Conservation (phyloP, 495 filamentous ascomycete genomes). For the Xylaria cubensis region DNA sequence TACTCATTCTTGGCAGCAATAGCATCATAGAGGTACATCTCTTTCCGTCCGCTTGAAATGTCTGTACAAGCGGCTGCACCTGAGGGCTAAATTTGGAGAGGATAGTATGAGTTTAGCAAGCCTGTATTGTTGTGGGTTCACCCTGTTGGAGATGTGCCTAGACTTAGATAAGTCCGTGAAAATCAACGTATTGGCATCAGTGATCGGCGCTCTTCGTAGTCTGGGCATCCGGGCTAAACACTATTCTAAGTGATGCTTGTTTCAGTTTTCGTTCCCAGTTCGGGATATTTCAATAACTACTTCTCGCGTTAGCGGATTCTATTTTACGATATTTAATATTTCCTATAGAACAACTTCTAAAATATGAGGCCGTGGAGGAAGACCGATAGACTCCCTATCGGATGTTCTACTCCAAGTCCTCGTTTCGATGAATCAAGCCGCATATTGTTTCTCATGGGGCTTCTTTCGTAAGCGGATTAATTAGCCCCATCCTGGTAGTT, state of each 20-base stretch:
- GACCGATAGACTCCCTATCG: neutral
- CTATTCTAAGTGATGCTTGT: neutral
- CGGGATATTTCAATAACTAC: neutral
- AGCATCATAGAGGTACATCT: neutral
- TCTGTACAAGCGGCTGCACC: neutral
- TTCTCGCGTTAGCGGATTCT: neutral
- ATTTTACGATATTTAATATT: neutral
- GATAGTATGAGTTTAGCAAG: neutral
- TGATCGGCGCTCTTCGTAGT: neutral
- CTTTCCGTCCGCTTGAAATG: neutral
- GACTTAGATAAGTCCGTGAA: neutral
- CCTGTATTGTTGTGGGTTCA: neutral
- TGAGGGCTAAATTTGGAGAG: neutral
- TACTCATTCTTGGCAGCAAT: conserved; percentile 1
- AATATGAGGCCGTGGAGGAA: neutral
- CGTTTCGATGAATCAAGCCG: neutral
- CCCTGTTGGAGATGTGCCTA: neutral
- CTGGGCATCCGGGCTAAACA: neutral
- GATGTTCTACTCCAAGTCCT: neutral
- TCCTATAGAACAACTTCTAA: neutral
- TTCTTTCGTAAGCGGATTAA: neutral
- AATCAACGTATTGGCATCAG: neutral
- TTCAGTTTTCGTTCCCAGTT: neutral
- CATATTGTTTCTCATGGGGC: neutral
- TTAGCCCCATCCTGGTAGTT: conserved; percentile 9